phyloP scores from a whole-genome alignment of 495 filamentous ascomycete genomes.

The Penicillium salamii region DNA sequence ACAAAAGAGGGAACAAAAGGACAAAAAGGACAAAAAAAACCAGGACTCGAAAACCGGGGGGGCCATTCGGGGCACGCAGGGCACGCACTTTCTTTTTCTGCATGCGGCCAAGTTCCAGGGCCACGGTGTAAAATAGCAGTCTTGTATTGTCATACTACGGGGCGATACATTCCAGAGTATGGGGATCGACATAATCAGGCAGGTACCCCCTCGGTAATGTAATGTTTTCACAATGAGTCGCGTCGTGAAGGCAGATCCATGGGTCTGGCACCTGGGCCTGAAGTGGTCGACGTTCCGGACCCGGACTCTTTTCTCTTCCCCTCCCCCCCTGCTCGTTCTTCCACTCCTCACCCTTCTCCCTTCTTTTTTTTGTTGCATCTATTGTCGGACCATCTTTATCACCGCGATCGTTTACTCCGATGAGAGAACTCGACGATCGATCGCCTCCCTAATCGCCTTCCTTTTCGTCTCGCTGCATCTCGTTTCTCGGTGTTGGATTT shows the following conservation, averaged over 20 bases:
- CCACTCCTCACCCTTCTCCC: constrained; percentile 8
- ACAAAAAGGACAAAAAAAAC: neutral
- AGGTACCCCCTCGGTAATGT: constrained; percentile 11
- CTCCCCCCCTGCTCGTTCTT: constrained; percentile 15
- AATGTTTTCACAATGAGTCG: constrained; percentile 20
- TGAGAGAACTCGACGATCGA: constrained; percentile 18
- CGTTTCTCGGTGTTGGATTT: constrained; percentile 2
- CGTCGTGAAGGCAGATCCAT: constrained; percentile 32
- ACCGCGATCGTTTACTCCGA: constrained; percentile 21
- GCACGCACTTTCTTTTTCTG: constrained; percentile 30
- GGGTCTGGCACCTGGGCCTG: constrained; percentile 28
- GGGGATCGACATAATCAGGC: neutral
- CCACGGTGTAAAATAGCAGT: constrained; percentile 10
- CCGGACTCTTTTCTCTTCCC: constrained; percentile 30
- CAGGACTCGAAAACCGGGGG: constrained; percentile 12
- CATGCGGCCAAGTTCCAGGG: constrained; percentile 24
- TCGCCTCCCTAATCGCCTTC: constrained; percentile 18
- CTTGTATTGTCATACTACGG: constrained; percentile 12
- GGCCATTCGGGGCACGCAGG: constrained; percentile 8
- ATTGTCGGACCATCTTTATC: constrained; percentile 23
- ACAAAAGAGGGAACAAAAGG: constrained; percentile 5
- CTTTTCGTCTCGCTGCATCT: constrained; percentile 13
- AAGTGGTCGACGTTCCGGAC: constrained; percentile 26
- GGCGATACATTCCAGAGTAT: constrained; percentile 8
- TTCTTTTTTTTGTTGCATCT: constrained; percentile 11